A percentile compares a stretch with the other conserved stretches of the same genome.
Conservation (phyloP, 768 basidiomycete genomes). For the Termitomyces sp. region DNA sequence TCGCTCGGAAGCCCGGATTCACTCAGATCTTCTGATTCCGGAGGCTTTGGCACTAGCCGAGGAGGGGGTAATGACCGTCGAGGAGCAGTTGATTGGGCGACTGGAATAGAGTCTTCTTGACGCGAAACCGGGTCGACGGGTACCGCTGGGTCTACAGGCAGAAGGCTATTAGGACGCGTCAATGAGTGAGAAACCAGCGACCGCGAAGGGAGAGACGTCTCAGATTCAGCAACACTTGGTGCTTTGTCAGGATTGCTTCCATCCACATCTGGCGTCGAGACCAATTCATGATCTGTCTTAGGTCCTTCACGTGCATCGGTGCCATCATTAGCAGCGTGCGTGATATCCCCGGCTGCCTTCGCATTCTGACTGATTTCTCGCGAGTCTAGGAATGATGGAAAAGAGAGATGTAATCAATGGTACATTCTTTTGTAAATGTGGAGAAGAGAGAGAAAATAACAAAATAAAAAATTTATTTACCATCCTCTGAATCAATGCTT, state of each 20-base stretch:
- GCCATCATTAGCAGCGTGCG: conserved; percentile 9
- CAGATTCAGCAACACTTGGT: conserved; percentile 4
- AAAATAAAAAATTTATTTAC: conserved; percentile 22
- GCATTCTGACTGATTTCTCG: conserved; percentile 6
- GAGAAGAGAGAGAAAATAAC: conserved; percentile 15
- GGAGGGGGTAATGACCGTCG: conserved; percentile 15
- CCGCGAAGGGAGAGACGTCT: conserved; percentile 7
- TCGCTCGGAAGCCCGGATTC: conserved; percentile 3
- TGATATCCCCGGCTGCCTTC: conserved; percentile 4
- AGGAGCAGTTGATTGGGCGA: conserved; percentile 1
- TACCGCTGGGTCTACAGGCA: conserved; percentile 7
- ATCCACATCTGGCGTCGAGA: conserved; percentile 1
- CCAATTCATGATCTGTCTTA: conserved; percentile 10
- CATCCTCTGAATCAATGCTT: conserved; percentile 14
- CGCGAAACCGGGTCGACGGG: conserved; percentile 4
- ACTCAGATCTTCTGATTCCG: conserved; percentile 19
- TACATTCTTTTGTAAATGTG: conserved; percentile 15
- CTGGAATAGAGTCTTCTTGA: neutral
- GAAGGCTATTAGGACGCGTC: conserved; percentile 10
- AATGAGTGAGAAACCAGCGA: conserved; percentile 10
- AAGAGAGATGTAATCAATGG: conserved; percentile 22
- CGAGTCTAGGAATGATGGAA: conserved; percentile 13
- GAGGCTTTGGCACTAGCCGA: conserved; percentile 22
- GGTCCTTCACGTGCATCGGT: conserved; percentile 4
- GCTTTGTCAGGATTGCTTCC: conserved; percentile 1